Evolutionary conservation across 108 stramenopile genomes (phyloP).

Genomic region (Cyclotella choctawhatcheeana): DNA sequence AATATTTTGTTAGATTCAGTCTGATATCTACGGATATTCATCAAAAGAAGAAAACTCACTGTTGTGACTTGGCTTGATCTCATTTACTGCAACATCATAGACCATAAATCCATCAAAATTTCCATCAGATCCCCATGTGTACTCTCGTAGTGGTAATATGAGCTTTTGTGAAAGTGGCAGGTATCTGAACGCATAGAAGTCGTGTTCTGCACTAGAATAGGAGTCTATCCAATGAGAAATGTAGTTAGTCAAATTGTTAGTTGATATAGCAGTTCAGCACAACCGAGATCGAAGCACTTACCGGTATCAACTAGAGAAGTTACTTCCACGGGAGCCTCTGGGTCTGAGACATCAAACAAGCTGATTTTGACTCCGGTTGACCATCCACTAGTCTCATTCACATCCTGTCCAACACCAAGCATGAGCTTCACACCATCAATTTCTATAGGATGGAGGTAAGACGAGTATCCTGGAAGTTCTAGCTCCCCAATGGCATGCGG

Average conservation of each 20-base stretch:
- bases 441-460: constrained; percentile 51
- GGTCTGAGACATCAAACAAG: constrained; percentile 47
- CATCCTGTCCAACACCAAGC: constrained; percentile 47
- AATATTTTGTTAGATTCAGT: too few relatives aligned
- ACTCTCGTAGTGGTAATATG: constrained; percentile 45
- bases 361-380: constrained; percentile 43
- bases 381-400: constrained; percentile 25
- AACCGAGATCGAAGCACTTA: too few relatives aligned
- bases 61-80: constrained; percentile 32
- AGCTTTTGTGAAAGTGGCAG: constrained; percentile 39
- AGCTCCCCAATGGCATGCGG: constrained; percentile 49
- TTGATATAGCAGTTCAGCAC: too few relatives aligned
- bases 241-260: too few relatives aligned
- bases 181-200: constrained; percentile 51
- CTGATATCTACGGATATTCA: too few relatives aligned
- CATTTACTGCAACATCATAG: constrained; percentile 28
- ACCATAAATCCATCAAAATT: constrained; percentile 60
- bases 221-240: too few relatives aligned
- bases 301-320: constrained; percentile 35
- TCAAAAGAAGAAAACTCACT: too few relatives aligned
- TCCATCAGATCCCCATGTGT: constrained; percentile 30
- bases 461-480: constrained; percentile 50
- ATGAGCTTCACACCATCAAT: constrained; percentile 38
- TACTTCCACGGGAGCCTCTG: constrained; percentile 32
- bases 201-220: constrained; percentile 34